Conservation (phyloP, 352 stramenopile species). For the Phytopythium kandeliae region DNA sequence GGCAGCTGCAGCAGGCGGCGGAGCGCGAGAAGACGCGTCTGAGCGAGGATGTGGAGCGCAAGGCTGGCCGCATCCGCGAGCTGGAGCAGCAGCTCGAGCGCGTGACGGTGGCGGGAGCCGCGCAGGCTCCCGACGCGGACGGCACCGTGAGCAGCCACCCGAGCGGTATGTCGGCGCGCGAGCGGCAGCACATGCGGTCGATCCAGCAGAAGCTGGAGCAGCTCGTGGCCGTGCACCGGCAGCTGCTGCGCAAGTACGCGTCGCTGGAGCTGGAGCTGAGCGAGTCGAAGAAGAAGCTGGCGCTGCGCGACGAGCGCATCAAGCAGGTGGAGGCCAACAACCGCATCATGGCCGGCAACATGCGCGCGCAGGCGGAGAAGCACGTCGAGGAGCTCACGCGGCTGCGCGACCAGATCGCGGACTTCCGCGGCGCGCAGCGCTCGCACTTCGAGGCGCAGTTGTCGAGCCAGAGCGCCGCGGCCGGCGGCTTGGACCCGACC, state of each 20-base stretch:
- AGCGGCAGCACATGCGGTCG: slow-evolving; percentile 83
- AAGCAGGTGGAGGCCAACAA: slow-evolving; percentile 88
- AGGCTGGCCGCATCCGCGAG: slow-evolving; percentile 51
- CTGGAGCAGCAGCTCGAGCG: slow-evolving; percentile 55
- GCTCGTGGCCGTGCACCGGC: slow-evolving; percentile 85
- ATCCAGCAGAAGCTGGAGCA: slow-evolving; percentile 91
- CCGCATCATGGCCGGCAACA: slow-evolving; percentile 83
- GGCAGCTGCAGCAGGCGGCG: slow-evolving; percentile 37
- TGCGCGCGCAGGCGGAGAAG: slow-evolving; percentile 85
- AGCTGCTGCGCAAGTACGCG: slow-evolving; percentile 88
- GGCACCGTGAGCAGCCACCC: slow-evolving; percentile 16
- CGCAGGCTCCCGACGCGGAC: too few relatives aligned
- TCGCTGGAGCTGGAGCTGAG: slow-evolving; percentile 84
- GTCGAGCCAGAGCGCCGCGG: slow-evolving; percentile 21
- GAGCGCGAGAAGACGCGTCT: slow-evolving; percentile 61
- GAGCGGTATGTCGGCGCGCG: slow-evolving; percentile 68
- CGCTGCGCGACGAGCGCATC: slow-evolving; percentile 87
- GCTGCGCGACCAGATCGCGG: slow-evolving; percentile 78
- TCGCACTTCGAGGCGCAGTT: slow-evolving; percentile 75
- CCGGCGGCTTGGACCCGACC: slow-evolving; percentile 15
- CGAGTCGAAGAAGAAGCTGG: slow-evolving; percentile 86
- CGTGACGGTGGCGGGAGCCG: slow-evolving; percentile 14
- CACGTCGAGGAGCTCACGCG: slow-evolving; percentile 86
- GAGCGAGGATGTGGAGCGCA: slow-evolving; percentile 63
- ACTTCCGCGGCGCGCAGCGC: slow-evolving; percentile 72